These are phyloP conservation scores for Aureobasidium sp. DNA, from an alignment of 2,329 filamentous ascomycete genomes.

Conservation along the genomic window DNA sequence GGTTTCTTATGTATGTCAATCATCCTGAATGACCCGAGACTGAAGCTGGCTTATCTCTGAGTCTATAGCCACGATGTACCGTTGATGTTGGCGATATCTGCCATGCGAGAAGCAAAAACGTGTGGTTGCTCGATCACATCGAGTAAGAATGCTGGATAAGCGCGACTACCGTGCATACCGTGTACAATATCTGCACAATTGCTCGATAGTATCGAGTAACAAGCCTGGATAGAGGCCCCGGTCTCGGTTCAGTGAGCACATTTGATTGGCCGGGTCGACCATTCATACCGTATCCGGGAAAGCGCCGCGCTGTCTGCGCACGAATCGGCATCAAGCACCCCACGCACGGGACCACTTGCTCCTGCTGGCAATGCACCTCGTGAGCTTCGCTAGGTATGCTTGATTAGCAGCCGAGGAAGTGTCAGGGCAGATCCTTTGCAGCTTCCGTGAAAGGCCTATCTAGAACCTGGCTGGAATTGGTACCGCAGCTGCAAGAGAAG, in stretches of 20 bases:
- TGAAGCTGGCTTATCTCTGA: constrained; percentile 2
- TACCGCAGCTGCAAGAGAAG: neutral
- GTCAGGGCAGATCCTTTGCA: neutral
- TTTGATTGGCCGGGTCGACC: neutral
- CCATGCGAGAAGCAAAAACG: constrained; percentile 8
- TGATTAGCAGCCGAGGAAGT: constrained; percentile 1
- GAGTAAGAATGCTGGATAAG: constrained; percentile 9
- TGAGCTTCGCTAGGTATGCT: neutral
- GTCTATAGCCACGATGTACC: constrained; percentile 2
- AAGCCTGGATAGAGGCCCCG: constrained; percentile 4
- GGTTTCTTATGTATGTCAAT: constrained; percentile 7
- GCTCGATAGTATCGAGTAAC: constrained; percentile 13
- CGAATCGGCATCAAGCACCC: constrained; percentile 1
- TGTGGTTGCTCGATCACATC: constrained; percentile 12
- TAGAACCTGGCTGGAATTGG: neutral
- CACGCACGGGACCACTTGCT: neutral
- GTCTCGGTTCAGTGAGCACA: neutral
- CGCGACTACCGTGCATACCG: neutral
- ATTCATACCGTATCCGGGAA: neutral
- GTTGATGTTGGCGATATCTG: constrained; percentile 8
- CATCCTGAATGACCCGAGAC: constrained; percentile 6
- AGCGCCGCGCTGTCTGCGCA: neutral
- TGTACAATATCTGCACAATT: neutral
- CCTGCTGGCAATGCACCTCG: neutral
- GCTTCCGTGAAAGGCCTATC: neutral